A percentile compares a stretch with the other conserved stretches of the same genome.
phyloP scores from a whole-genome alignment of 225 moss, liverwort and hornwort species.

The Antitrichia curtipendula region DNA sequence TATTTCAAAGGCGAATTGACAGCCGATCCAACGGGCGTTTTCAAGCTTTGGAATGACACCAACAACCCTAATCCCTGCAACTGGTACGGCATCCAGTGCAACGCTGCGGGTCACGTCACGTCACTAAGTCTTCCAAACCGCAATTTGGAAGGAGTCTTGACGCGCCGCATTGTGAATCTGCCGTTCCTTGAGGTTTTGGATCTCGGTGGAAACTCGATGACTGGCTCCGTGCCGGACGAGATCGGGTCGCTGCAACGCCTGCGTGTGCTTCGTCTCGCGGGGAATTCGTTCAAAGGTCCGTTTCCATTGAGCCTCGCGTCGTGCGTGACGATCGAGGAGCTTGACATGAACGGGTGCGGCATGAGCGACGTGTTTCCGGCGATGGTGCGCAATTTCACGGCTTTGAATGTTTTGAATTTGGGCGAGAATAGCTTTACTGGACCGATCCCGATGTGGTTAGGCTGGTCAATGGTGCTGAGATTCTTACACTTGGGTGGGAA shows the following conservation, averaged over 20 bases:
- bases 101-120: slow-evolving; percentile 1
- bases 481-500: slow-evolving; percentile 33
- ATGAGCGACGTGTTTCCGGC: slow-evolving; percentile 23
- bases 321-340: slow-evolving; percentile 10
- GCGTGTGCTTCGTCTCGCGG: slow-evolving; percentile 12
- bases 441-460: slow-evolving; percentile 30
- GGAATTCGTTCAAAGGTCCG: slow-evolving; percentile 19
- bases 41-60: slow-evolving; percentile 27
- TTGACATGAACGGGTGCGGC: slow-evolving; percentile 24
- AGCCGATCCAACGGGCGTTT: slow-evolving; percentile 28
- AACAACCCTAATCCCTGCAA: slow-evolving; percentile 11
- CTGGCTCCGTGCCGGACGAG: slow-evolving; percentile 11
- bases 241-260: slow-evolving; percentile 10
- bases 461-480: not conserved
- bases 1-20: slow-evolving; percentile 35
- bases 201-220: slow-evolving; percentile 13
- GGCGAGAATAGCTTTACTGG: slow-evolving; percentile 30
- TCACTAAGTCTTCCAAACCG: slow-evolving; percentile 6
- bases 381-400: slow-evolving; percentile 6
- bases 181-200: slow-evolving; percentile 25
- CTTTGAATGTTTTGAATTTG: slow-evolving; percentile 8
- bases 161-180: slow-evolving; percentile 5
- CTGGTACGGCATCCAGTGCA: slow-evolving; percentile 31
- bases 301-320: slow-evolving; percentile 10
- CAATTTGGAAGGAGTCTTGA: slow-evolving; percentile 11